phyloP scores from a whole-genome alignment of 2,329 filamentous ascomycete genomes.

The Penicillium sp. region DNA sequence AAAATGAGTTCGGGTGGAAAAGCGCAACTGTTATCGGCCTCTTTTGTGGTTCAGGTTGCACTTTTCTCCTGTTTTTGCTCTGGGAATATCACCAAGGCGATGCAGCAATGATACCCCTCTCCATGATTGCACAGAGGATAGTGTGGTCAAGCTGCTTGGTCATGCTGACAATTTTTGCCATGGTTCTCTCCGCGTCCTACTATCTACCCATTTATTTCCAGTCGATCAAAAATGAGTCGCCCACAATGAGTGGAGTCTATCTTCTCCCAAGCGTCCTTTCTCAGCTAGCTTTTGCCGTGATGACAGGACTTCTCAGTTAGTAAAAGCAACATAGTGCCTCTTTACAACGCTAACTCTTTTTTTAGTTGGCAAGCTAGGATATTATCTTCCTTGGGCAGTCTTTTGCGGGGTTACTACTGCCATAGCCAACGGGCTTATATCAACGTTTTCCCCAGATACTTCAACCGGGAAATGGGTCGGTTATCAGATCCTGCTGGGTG shows the following conservation, averaged over 20 bases:
- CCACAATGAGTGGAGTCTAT: slow-evolving; percentile 32
- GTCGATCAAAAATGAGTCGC: slow-evolving; percentile 36
- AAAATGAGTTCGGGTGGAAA: slow-evolving; percentile 42
- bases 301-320: slow-evolving; percentile 37
- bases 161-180: slow-evolving; percentile 14
- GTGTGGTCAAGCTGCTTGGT: slow-evolving; percentile 31
- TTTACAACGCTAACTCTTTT: background rate
- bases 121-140: slow-evolving; percentile 44
- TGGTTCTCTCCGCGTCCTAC: slow-evolving; percentile 12
- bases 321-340: background rate
- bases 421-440: slow-evolving; percentile 48
- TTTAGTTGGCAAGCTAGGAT: slow-evolving; percentile 36
- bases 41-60: slow-evolving; percentile 49
- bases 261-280: slow-evolving; percentile 36
- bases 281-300: slow-evolving; percentile 36
- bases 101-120: slow-evolving; percentile 45
- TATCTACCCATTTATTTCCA: slow-evolving; percentile 53
- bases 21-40: slow-evolving; percentile 49
- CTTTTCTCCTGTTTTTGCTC: slow-evolving; percentile 43
- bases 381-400: slow-evolving; percentile 37
- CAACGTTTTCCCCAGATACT: slow-evolving; percentile 44
- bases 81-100: slow-evolving; percentile 47
- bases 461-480: slow-evolving; percentile 50
- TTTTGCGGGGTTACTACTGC: slow-evolving; percentile 22
- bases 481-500: slow-evolving; percentile 52